Evolutionary conservation across 495 filamentous ascomycete genomes (phyloP), one percentile per base, ranked within the genome.

Genomic region (Neurospora sp.): DNA sequence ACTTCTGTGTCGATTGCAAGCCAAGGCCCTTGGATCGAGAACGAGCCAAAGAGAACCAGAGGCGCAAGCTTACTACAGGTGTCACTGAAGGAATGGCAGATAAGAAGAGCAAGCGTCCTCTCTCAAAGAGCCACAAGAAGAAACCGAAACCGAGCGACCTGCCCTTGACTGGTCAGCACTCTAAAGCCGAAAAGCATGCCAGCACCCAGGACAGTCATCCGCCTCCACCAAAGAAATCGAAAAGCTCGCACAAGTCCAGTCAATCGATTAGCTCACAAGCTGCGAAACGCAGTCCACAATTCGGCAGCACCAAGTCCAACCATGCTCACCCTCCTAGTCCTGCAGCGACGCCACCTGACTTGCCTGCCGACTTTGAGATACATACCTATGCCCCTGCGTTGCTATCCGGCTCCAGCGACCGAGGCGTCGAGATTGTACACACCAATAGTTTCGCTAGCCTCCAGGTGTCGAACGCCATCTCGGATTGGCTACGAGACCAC

Each of bases 1-100:
- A 99, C 82, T 90, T 89, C 75, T 99, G 96, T 82, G 87, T 87
- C 70, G 94, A 96, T 73, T 99, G 96, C 82, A 85, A 90, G 72
- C 93, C 95, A 20, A 86, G 93, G 74, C 77, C 77, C 59, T 76
- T 97, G 75, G 92, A 98, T 80, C 81, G 82, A 48, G 87, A 90
- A 75, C 84, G 86, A 75, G 96, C 96, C 42, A 84, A 89, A 75
- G 89, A 93, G 83, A 90, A 83, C 83, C 78, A 89, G 48, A 73
- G 71, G 68, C 75, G 81, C 35, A 81, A 81, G 76, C 82, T 76
- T 35, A 76, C 79, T 70, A 88, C 81, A 79, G 84, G 81, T 75
- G 84, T 81, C 82, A 90, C 81, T 79, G 86, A 78, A 86, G 90
- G 86, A 76, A 75, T 72, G 72, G 82, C 82, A 71, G 89, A 85